A percentile compares a stretch with the other conserved stretches of the same genome.
Evolutionary conservation across 2,329 filamentous ascomycete genomes (phyloP).

Genomic region (Alternaria ethzedia): DNA sequence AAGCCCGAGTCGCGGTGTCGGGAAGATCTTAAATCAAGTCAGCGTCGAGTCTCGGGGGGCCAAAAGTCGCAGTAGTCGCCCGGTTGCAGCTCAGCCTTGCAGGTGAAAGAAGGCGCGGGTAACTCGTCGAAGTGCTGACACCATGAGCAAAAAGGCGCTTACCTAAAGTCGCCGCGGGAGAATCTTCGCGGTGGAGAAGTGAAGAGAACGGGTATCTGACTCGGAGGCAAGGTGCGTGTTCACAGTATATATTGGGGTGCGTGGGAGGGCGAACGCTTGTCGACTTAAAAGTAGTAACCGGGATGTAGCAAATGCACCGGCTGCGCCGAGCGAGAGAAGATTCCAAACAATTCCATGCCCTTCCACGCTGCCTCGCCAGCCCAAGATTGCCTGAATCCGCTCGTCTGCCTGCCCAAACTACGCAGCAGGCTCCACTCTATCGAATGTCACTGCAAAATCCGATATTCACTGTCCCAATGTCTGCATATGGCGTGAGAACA

Average conservation of each 20-base stretch:
- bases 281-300: constrained; percentile 44
- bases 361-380: constrained; percentile 42
- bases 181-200: not conserved
- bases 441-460: not conserved
- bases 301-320: constrained; percentile 39
- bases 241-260: constrained; percentile 16
- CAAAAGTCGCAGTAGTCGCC: constrained; percentile 18
- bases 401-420: constrained; percentile 7
- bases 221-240: constrained; percentile 11
- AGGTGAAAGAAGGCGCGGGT: constrained; percentile 12
- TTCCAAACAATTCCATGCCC: constrained; percentile 44
- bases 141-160: constrained; percentile 18
- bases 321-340: constrained; percentile 45
- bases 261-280: constrained; percentile 29
- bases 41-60: constrained; percentile 17
- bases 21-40: constrained; percentile 17
- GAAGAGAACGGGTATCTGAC: constrained; percentile 9
- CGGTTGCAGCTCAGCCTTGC: constrained; percentile 23
- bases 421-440: not conserved
- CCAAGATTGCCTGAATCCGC: constrained; percentile 18
- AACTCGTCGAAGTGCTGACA: constrained; percentile 8
- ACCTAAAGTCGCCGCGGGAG: constrained; percentile 22
- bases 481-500: not conserved
- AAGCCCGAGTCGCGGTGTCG: constrained; percentile 8
- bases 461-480: not conserved